Evolutionary conservation across 768 basidiomycete genomes (phyloP).

Genomic region (Panaeolus papilionaceus): DNA sequence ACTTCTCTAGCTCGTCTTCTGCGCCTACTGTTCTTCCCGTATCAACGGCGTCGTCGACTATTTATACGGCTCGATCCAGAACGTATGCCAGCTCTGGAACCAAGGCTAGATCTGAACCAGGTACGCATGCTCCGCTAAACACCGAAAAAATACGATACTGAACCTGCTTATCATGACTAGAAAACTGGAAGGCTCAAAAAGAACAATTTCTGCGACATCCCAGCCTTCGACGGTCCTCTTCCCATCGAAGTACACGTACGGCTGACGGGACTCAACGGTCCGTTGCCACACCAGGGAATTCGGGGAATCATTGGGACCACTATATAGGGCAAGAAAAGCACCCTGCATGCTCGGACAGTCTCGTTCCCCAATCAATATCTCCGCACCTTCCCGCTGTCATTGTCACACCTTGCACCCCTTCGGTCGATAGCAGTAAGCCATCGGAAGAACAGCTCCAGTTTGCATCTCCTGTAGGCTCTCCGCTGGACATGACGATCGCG

Average conservation of each 20-base stretch:
- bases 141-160: neutral
- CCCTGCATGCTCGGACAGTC: neutral
- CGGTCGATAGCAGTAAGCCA: neutral
- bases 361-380: slow-evolving; percentile 1
- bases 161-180: neutral
- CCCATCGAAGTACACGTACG: neutral
- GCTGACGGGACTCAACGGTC: slow-evolving; percentile 5
- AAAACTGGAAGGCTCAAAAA: slow-evolving; percentile 21
- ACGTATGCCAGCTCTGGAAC: slow-evolving; percentile 2
- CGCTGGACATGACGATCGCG: neutral
- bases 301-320: neutral
- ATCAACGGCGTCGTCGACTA: neutral
- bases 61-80: neutral
- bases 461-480: slow-evolving; percentile 17
- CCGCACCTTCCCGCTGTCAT: slow-evolving; percentile 28
- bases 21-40: neutral
- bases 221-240: slow-evolving; percentile 22
- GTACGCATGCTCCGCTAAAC: neutral
- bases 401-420: slow-evolving; percentile 31
- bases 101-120: slow-evolving; percentile 3
- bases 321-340: neutral
- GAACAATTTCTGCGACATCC: slow-evolving; percentile 29
- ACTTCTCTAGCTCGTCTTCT: neutral
- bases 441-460: slow-evolving; percentile 17
- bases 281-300: neutral